These are phyloP conservation scores for Protomyces inundatus DNA, from an alignment of 1,139 yeast species.

Conservation along the genomic window DNA sequence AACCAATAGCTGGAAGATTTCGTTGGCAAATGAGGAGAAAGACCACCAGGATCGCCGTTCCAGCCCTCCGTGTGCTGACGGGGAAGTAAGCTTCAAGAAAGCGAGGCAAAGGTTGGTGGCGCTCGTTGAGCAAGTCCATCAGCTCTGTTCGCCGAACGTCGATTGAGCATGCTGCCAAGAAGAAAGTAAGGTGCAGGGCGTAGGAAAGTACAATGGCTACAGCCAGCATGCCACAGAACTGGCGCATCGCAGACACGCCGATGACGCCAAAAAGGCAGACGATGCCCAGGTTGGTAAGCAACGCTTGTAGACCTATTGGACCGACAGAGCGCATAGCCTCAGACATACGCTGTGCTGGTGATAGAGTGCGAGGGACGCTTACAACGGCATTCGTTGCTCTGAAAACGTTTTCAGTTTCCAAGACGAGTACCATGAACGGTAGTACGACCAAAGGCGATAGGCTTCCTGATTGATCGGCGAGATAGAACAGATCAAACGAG, in stretches of 20 bases:
- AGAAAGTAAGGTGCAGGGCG: background rate
- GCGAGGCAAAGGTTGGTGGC: background rate
- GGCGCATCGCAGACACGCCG: background rate
- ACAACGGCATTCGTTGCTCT: background rate
- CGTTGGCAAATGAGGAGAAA: background rate
- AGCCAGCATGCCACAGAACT: background rate
- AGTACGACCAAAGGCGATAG: background rate
- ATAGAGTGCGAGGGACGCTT: background rate
- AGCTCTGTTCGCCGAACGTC: background rate
- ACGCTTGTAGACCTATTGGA: background rate
- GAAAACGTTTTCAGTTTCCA: background rate
- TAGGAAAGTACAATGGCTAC: background rate
- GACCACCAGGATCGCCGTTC: background rate
- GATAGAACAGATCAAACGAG: background rate
- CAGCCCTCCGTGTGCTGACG: background rate
- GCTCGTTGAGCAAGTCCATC: background rate
- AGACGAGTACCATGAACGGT: background rate
- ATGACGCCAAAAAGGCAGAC: background rate
- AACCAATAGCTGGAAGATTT: background rate
- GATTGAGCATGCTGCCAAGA: background rate
- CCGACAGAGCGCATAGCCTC: background rate
- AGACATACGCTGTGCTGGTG: background rate
- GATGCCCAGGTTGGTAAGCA: background rate
- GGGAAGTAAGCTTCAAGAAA: background rate
- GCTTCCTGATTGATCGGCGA: background rate